Percentiles rank a stretch among this genome's conserved stretches.
These are phyloP conservation scores for Hypomyces rosellus DNA, from an alignment of 2,329 filamentous ascomycete genomes.

Conservation along the genomic window DNA sequence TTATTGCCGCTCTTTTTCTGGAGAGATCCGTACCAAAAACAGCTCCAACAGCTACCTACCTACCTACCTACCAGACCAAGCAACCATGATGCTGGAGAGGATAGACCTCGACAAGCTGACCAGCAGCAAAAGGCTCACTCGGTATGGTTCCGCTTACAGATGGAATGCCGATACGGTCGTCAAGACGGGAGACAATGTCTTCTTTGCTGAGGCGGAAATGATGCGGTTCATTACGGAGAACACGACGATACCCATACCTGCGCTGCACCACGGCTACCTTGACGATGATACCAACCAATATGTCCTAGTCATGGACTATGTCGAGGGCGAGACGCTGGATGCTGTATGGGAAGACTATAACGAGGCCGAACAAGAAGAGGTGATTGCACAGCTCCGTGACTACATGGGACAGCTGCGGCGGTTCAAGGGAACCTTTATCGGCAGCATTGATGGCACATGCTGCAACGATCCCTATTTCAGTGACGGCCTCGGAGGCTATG, in stretches of 20 bases:
- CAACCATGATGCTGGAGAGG: no score
- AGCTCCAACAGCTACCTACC: no score
- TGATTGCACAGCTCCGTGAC: constrained; percentile 15
- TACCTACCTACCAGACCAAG: no score
- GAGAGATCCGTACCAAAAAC: no score
- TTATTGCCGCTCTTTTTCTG: no score
- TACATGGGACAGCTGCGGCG: constrained; percentile 16
- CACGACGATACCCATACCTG: constrained; percentile 13
- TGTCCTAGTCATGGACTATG: constrained; percentile 16
- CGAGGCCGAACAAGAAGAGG: constrained; percentile 12
- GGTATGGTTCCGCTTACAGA: not conserved
- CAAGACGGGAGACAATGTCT: constrained; percentile 9
- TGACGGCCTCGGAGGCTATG: constrained; percentile 10
- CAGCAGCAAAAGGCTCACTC: not conserved
- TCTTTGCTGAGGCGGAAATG: constrained; percentile 9
- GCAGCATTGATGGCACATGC: constrained; percentile 14
- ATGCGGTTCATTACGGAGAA: constrained; percentile 13
- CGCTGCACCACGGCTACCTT: constrained; percentile 3
- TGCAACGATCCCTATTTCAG: constrained; percentile 17
- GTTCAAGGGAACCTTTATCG: constrained; percentile 15
- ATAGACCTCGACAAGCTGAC: not conserved
- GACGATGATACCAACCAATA: constrained; percentile 11
- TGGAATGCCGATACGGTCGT: constrained; percentile 8
- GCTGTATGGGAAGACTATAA: constrained; percentile 11
- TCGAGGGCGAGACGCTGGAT: constrained; percentile 15